phyloP scores from a whole-genome alignment of 73 alveolate genomes.

The Paramecium primaurelia region DNA sequence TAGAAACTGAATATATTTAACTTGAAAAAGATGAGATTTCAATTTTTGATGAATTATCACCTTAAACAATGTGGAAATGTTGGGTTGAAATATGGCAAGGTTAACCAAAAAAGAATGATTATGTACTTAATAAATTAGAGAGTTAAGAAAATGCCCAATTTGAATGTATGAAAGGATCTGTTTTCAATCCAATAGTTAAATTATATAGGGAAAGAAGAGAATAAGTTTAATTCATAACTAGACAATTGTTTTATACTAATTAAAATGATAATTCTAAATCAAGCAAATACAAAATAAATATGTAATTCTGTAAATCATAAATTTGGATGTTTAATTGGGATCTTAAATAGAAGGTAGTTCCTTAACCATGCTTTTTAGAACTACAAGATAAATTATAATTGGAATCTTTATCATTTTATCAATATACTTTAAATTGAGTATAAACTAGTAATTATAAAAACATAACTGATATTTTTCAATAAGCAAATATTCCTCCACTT shows the following conservation, averaged over 20 bases:
- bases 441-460: neutral
- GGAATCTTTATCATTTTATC: neutral
- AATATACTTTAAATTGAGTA: neutral
- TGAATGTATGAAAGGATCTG: neutral
- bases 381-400: neutral
- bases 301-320: neutral
- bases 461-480: neutral
- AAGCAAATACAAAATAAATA: neutral
- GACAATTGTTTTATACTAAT: neutral
- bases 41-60: neutral
- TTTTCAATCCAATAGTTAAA: neutral
- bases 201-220: neutral
- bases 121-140: neutral
- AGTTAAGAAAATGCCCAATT: neutral
- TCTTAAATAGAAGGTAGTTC: neutral
- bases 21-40: neutral
- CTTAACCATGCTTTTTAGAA: neutral
- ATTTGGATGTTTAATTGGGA: neutral
- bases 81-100: neutral
- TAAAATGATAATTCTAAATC: neutral
- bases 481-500: slow-evolving; percentile 18
- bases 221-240: neutral
- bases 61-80: neutral
- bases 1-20: neutral
- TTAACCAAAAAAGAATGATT: neutral